Conservation (phyloP, 768 basidiomycete genomes). For the Serendipita sp. region DNA sequence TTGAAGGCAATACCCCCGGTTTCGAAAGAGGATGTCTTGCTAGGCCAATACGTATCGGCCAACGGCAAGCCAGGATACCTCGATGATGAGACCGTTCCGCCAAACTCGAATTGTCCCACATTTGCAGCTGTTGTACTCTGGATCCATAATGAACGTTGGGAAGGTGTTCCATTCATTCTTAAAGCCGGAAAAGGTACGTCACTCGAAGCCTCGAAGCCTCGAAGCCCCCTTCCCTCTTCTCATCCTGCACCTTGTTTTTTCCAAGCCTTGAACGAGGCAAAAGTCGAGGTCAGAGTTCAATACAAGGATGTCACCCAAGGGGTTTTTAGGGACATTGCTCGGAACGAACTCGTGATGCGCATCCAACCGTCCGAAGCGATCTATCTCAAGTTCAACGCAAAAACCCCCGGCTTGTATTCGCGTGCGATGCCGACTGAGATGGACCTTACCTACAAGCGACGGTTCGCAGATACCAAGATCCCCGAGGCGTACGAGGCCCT, state of each 20-base stretch:
- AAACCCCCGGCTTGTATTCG: constrained; percentile 81
- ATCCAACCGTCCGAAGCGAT: constrained; percentile 94
- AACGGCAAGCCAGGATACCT: constrained; percentile 98
- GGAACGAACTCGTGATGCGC: constrained; percentile 94
- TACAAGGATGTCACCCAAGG: constrained; percentile 96
- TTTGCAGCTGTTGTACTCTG: constrained; percentile 80
- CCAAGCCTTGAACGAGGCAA: constrained; percentile 89
- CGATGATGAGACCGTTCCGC: constrained; percentile 91
- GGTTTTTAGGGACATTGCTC: constrained; percentile 89
- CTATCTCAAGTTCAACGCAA: constrained; percentile 92
- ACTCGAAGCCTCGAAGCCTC: background rate
- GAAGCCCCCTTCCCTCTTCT: background rate
- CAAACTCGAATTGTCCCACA: constrained; percentile 81
- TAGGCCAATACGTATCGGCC: constrained; percentile 84
- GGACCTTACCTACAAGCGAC: constrained; percentile 94
- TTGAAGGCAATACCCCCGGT: constrained; percentile 81
- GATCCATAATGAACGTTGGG: constrained; percentile 95
- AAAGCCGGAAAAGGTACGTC: constrained; percentile 89
- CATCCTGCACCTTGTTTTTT: background rate
- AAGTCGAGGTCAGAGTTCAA: constrained; percentile 94
- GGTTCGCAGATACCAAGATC: constrained; percentile 80
- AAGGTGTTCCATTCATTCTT: constrained; percentile 95
- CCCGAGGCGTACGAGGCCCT: constrained; percentile 95
- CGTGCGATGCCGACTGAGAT: constrained; percentile 90
- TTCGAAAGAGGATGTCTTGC: constrained; percentile 55